Conservation (phyloP, 345 rosid species). For the Eucalyptus victrix region DNA sequence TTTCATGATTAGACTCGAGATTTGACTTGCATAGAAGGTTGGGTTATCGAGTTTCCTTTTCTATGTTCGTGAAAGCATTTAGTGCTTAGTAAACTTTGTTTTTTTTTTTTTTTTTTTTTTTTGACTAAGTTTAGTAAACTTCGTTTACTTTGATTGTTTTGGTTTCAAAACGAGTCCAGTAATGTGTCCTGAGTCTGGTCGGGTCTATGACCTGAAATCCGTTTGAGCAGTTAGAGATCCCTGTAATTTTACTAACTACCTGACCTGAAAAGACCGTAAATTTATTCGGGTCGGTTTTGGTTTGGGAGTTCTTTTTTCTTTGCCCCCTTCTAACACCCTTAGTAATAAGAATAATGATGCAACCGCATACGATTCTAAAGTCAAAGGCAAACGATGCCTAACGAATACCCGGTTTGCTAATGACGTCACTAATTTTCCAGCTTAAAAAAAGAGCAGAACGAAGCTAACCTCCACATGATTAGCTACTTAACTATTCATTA, state of each 20-base stretch:
- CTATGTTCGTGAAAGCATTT: not conserved
- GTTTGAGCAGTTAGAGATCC: not conserved
- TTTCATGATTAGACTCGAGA: not conserved
- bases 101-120: too few species aligned
- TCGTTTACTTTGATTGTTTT: not conserved
- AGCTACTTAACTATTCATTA: not conserved
- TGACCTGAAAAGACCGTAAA: not conserved
- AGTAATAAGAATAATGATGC: not conserved
- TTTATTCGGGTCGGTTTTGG: not conserved
- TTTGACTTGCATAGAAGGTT: not conserved
- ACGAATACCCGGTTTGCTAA: not conserved
- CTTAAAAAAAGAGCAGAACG: not conserved
- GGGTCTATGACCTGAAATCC: not conserved
- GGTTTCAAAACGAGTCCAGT: not conserved
- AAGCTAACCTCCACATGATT: not conserved
- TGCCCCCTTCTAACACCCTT: not conserved
- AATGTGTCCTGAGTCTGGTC: not conserved
- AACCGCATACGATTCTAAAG: not conserved
- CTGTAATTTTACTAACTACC: not conserved
- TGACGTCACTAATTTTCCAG: not conserved
- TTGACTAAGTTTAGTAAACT: not conserved
- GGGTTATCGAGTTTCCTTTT: not conserved
- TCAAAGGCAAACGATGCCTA: not conserved
- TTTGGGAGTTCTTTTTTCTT: not conserved
- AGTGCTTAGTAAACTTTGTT: not conserved